Base-by-base conservation (phyloP, 225 moss, liverwort and hornwort genomes). In the Neckera pumila region DNA sequence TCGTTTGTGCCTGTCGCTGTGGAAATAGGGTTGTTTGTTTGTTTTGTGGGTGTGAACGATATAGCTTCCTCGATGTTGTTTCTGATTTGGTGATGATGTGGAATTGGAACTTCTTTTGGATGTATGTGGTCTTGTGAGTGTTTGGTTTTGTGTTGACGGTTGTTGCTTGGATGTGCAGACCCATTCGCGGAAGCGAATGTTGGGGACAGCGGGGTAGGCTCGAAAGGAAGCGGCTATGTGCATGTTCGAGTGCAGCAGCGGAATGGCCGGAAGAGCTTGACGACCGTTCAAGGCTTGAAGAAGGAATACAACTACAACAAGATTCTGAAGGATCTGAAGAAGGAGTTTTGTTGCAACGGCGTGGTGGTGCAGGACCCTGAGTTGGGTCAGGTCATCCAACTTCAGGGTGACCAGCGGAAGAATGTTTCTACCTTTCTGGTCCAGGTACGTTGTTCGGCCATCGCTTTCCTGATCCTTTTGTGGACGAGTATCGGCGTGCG, bases 131-230 rank as follows among this genome's bases (percentile, higher is more conserved):
- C 22, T 4, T 38, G 20, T 12, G 20, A 14, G 10, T 72, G 4
- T 34, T 12, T 5, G 47, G 6, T 38, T 11, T 5, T 8, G 45
- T 53, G n/a, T 21, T 49, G 6, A 65, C 45, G 70, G 18, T 51
- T 4, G 34, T 51, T 36, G 49, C 1, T 58, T 82, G 2, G 11
- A 1, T 82, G 69, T 83, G 27, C 93, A 97, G 96, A 98, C 92
- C 97, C 97, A 86, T 98, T 98, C 95, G 96, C 96, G 78, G 96
- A 98, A 94, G 98, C 98, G 96, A 96, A 96, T 96, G 98, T 94
- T 95, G 96, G 95, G 86, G 98, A 98, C 84, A 88, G 87, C 79
- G 96, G 98, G 90, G 98, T 97, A 90, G 98, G 98, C 22, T 96
- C 98, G 86, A 98, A 98, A 80, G 91, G 91, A 83, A 91, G 91